Base-by-base conservation (phyloP, 1,284 basidiomycete genomes). In the Leccinum pachyderme region DNA sequence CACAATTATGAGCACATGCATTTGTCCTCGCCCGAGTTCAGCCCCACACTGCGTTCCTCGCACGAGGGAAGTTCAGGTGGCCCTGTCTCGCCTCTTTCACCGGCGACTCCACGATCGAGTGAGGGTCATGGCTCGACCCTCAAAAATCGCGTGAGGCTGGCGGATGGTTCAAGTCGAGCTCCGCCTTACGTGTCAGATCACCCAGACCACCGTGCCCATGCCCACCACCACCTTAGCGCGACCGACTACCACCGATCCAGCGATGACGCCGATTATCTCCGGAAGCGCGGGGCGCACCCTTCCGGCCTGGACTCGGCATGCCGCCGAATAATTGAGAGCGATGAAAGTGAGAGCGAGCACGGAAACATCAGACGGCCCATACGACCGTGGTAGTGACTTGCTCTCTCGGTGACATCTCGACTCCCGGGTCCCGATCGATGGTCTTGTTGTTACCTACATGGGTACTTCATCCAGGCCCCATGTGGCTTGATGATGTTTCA, bases 81-180 rank as follows among this genome's bases (percentile, higher is more conserved):
- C 27, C 76, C 74, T 49, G 69, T 73, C 5, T 81, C 79, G n/a
- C 79, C 78, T 9, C 70, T 76, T 29, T 78, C 78, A 9, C 79
- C 78, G 18, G 67, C 72, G 2, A 81, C 78, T 12, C 78, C 78
- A 45, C 75, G 70, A 49, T 80, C 77, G 7, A 62, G 63, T 3
- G 65, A 71, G 7, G 62, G 43, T 0, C 46, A 63, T 37, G 12
- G 59, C n/a, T 24, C 58, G 27, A 52, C 55, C 13, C 51, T 61
- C 24, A 67, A 62, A 58, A 41, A 31, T 47, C 64, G 51, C 49
- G 49, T 29, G 49, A 60, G 47, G 39, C 49, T 47, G 28, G 1
- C 49, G 45, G 63, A 69, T 28, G 61, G 52, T 47, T 52, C 54
- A 39, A 44, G 56, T 33, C 63, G 57, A 32, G 29, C 44, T 11